These are phyloP conservation scores for Hypoxylon lienhwacheense DNA, from an alignment of 495 filamentous ascomycete species.

Conservation along the genomic window DNA sequence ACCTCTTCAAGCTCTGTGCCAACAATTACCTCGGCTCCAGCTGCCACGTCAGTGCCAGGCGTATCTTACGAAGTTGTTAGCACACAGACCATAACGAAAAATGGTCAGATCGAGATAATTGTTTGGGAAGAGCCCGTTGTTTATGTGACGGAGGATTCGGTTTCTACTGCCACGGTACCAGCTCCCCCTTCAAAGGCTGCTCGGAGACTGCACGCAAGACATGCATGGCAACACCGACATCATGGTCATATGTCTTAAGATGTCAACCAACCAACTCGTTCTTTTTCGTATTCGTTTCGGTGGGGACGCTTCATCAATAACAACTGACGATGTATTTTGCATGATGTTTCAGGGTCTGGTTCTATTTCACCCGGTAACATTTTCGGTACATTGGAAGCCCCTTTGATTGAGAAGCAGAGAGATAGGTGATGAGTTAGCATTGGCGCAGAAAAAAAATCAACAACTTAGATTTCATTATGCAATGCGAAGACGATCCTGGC, in stretches of 20 bases:
- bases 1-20: slow-evolving; percentile 13
- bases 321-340: slow-evolving; percentile 27
- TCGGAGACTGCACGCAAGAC: slow-evolving; percentile 16
- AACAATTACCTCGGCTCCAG: slow-evolving; percentile 31
- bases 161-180: slow-evolving; percentile 39
- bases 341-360: slow-evolving; percentile 33
- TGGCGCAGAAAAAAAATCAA: slow-evolving; percentile 13
- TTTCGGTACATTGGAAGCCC: slow-evolving; percentile 32
- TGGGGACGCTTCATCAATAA: slow-evolving; percentile 34
- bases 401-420: slow-evolving; percentile 28
- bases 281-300: slow-evolving; percentile 33
- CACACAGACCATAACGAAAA: slow-evolving; percentile 49
- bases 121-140: slow-evolving; percentile 50
- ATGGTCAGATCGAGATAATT: slow-evolving; percentile 45
- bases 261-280: slow-evolving; percentile 2
- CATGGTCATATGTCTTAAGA: slow-evolving; percentile 25
- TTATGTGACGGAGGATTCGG: slow-evolving; percentile 43
- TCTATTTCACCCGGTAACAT: slow-evolving; percentile 31
- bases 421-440: slow-evolving; percentile 30
- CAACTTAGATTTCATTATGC: slow-evolving; percentile 6
- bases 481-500: slow-evolving; percentile 5
- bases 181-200: slow-evolving; percentile 13
- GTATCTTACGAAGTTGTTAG: slow-evolving; percentile 42
- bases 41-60: slow-evolving; percentile 25
- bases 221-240: slow-evolving; percentile 30